Evolutionary conservation across 2,329 filamentous ascomycete genomes (phyloP).

Genomic region (Trichoderma sp.): DNA sequence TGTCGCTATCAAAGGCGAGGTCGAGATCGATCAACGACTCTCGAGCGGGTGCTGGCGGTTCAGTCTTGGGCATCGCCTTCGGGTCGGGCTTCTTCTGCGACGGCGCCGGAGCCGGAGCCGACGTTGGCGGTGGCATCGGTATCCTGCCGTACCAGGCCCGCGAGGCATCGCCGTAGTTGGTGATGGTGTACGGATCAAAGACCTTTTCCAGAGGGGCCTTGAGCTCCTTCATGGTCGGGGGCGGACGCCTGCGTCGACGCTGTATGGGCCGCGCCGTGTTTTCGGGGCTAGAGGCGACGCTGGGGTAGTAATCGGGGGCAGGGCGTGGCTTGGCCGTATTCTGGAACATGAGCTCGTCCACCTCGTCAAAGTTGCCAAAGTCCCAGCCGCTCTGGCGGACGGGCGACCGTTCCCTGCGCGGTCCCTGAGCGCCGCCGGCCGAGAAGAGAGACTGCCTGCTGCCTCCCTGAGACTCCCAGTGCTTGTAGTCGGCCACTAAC

Average conservation of each 20-base stretch:
- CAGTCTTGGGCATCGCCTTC: constrained; percentile 1
- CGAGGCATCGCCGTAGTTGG: constrained; percentile 51
- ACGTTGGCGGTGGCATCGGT: constrained; percentile 41
- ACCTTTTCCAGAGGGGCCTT: constrained; percentile 51
- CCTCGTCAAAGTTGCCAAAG: constrained; percentile 46
- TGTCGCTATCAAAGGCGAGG: constrained; percentile 41
- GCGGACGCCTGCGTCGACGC: constrained; percentile 44
- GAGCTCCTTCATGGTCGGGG: constrained; percentile 47
- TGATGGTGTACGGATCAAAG: constrained; percentile 52
- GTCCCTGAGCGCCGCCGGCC: constrained; percentile 51
- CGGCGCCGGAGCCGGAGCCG: constrained; percentile 51
- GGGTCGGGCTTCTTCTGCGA: constrained; percentile 27
- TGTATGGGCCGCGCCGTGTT: constrained; percentile 15
- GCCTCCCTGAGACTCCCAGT: constrained; percentile 70
- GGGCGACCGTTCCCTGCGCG: constrained; percentile 41
- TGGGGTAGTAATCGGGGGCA: constrained; percentile 16
- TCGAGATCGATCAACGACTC: constrained; percentile 54
- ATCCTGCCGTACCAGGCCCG: constrained; percentile 46
- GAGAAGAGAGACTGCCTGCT: constrained; percentile 62
- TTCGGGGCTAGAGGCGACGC: constrained; percentile 22
- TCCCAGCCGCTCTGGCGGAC: constrained; percentile 60
- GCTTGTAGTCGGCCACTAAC: constrained; percentile 66
- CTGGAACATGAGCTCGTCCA: constrained; percentile 27
- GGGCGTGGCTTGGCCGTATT: constrained; percentile 19
- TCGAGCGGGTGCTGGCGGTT: constrained; percentile 14